Evolutionary conservation across 306 rosid genomes (phyloP).

Genomic region (Quercus bicolor): DNA sequence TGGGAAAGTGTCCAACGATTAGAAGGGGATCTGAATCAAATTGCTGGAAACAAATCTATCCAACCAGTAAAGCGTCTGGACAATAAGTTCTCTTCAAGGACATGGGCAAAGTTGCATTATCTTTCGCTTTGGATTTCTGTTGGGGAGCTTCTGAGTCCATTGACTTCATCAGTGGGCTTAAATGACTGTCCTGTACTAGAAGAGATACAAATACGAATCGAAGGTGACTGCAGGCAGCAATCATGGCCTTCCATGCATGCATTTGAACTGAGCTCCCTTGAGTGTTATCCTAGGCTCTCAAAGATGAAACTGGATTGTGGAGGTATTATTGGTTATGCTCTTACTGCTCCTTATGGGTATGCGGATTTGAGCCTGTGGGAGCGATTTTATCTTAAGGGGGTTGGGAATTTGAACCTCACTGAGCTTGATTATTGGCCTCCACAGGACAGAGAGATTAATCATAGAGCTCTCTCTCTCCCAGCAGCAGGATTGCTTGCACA

Average conservation of each 20-base stretch:
- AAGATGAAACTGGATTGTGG: slow-evolving; percentile 7
- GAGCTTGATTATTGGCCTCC: slow-evolving; percentile 13
- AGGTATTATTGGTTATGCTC: slow-evolving; percentile 1
- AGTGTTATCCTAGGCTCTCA: not conserved
- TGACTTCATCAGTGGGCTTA: not conserved
- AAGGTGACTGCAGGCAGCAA: not conserved
- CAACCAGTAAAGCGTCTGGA: not conserved
- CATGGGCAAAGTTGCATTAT: not conserved
- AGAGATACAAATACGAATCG: not conserved
- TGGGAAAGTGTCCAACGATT: not conserved
- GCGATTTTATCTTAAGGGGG: not conserved
- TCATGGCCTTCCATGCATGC: not conserved
- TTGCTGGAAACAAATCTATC: not conserved
- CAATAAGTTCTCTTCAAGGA: not conserved
- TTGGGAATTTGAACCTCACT: slow-evolving; percentile 1
- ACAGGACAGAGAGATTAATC: not conserved
- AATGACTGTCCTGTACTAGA: not conserved
- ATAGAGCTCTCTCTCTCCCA: slow-evolving; percentile 4
- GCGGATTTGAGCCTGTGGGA: slow-evolving; percentile 8
- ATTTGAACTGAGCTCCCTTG: slow-evolving; percentile 1
- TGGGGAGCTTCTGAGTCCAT: not conserved
- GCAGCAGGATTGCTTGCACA: slow-evolving; percentile 13
- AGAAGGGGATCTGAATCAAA: not conserved
- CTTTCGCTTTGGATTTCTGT: not conserved
- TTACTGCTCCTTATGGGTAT: slow-evolving; percentile 4